Evolutionary conservation across 2,329 filamentous ascomycete genomes (phyloP).

Genomic region (Sclerotinia borealis): DNA sequence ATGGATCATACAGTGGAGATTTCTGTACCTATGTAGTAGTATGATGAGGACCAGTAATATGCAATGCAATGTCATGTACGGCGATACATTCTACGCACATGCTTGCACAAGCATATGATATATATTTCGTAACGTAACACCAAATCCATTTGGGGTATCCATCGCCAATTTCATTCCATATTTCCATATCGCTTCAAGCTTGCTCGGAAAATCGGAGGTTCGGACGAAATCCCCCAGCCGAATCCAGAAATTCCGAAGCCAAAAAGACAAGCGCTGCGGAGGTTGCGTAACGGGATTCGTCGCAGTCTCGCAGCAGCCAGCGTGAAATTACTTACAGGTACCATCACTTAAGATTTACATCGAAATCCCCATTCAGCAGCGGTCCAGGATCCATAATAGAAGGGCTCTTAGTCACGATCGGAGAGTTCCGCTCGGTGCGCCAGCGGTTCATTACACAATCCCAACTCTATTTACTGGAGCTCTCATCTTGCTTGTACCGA

Average conservation of each 20-base stretch:
- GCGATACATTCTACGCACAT: background rate
- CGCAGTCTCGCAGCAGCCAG: too few species aligned
- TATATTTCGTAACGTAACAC: conserved; percentile 4
- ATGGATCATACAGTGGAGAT: background rate
- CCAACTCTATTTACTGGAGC: background rate
- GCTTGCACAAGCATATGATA: background rate
- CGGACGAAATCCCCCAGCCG: background rate
- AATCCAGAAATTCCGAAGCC: background rate
- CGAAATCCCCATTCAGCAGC: background rate
- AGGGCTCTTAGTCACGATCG: background rate
- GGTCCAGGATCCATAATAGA: background rate
- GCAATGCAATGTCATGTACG: conserved; percentile 2
- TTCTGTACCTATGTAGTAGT: too few species aligned
- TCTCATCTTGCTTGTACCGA: background rate
- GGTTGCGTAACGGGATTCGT: background rate
- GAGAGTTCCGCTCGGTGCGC: background rate
- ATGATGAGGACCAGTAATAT: background rate
- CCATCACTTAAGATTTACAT: background rate
- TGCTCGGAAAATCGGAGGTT: too few species aligned
- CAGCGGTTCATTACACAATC: conserved; percentile 1
- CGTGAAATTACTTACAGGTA: background rate
- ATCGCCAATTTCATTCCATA: background rate
- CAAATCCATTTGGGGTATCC: background rate
- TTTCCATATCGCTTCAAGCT: too few species aligned
- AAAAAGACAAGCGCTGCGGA: background rate